Evolutionary conservation across 306 rosid genomes (phyloP), one percentile per base, ranked within the genome.

Genomic region (Trifolium repens): DNA sequence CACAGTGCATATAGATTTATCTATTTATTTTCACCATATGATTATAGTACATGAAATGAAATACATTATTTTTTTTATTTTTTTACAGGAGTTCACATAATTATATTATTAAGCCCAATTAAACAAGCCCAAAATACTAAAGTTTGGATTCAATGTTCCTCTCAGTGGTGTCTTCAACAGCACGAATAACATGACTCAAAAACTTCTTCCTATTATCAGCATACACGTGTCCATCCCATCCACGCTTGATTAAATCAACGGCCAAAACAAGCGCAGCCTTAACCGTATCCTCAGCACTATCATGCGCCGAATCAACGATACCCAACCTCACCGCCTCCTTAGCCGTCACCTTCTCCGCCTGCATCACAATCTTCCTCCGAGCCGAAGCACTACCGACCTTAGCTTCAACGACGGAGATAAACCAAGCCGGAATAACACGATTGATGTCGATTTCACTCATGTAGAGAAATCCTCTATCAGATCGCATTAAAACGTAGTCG

Each of bases 391-490:
- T 68, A 3, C 89, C 90, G 66, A 91, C 80, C 77, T 86, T 88
- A 43, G 80, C 69, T 12, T 78, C 71, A 42, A 94, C 11, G 26
- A 88, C 1, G 32, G 90, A 82, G 13, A 77, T 17, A 78, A 88
- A 87, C 96, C 97, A 90, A 0, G 72, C 11, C 57, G 96, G 91
- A 52, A 90, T 19, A 12, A 83, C 78, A 5, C 52, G 88, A 1
- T 73, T 67, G 74, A 94, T 90, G 46, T 94, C 96, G 32, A 90
- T 84, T 77, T 94, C 98, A 82, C 96, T 94, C 98, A 88, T 87
- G 86, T 90, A 94, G 52, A 91, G 80, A 27, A 94, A 90, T 0
- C 97, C 96, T 5, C 93, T 30, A 72, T 94, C 98, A 8, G 77
- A 77, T 66, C 91, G 82, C 97, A 91, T 90, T 42, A 87, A 69